These are phyloP conservation scores for Westerdykella sp. DNA, from an alignment of 2,329 filamentous ascomycete species.

Conservation along the genomic window DNA sequence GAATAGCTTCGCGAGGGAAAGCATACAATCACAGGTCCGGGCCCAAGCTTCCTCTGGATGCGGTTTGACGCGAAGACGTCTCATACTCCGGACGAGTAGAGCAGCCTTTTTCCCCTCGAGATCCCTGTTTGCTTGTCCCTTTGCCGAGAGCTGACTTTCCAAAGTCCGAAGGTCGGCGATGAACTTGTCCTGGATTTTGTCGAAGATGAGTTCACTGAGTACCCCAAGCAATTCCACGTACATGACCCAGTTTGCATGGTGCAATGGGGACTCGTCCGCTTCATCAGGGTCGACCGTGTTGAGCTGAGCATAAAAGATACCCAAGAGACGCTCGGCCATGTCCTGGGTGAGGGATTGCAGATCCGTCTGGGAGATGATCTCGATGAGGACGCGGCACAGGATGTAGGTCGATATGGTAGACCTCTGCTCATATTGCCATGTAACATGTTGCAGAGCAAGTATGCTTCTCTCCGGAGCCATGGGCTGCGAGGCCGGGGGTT, in stretches of 20 bases:
- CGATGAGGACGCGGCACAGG: constrained; percentile 84
- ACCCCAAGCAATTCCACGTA: constrained; percentile 90
- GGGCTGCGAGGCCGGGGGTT: constrained; percentile 20
- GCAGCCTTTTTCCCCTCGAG: constrained; percentile 71
- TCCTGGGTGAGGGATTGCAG: constrained; percentile 76
- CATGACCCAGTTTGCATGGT: constrained; percentile 91
- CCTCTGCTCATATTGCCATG: constrained; percentile 75
- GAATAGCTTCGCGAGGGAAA: constrained; percentile 74
- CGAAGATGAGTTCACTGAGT: constrained; percentile 90
- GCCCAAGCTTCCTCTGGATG: constrained; percentile 72
- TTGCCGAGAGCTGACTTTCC: constrained; percentile 67
- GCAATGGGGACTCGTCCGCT: constrained; percentile 68
- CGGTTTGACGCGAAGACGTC: constrained; percentile 72
- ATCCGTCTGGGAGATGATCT: constrained; percentile 87
- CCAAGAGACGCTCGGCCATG: constrained; percentile 90
- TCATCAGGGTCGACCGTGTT: constrained; percentile 82
- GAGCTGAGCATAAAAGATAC: constrained; percentile 93
- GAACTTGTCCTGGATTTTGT: constrained; percentile 75
- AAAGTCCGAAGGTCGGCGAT: constrained; percentile 71
- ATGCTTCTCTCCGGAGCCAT: constrained; percentile 24
- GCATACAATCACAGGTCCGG: constrained; percentile 82
- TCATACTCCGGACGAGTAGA: constrained; percentile 84
- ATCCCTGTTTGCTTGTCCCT: constrained; percentile 61
- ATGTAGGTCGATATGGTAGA: constrained; percentile 96
- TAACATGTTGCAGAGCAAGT: constrained; percentile 58